phyloP scores from a whole-genome alignment of 2,329 filamentous ascomycete genomes.

The Penicillium janthinellum region DNA sequence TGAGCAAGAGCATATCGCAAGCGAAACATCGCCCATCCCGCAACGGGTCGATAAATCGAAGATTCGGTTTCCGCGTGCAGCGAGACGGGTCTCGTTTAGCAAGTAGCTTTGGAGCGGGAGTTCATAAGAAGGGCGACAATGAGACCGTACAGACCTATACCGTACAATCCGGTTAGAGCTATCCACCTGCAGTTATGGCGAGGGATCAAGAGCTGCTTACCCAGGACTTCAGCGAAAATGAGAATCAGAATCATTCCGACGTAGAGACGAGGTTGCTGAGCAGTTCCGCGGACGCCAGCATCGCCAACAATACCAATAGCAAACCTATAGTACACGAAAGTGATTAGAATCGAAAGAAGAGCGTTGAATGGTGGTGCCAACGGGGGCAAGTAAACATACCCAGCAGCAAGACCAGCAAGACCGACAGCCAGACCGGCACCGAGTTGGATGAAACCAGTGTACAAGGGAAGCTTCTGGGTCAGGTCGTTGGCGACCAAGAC shows the following conservation, averaged over 20 bases:
- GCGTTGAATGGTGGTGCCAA: background rate
- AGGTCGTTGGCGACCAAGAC: slow-evolving; percentile 83
- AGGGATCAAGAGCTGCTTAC: slow-evolving; percentile 53
- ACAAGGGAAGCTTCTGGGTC: slow-evolving; percentile 70
- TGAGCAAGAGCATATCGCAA: slow-evolving; percentile 10
- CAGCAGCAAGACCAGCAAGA: slow-evolving; percentile 79
- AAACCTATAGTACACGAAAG: slow-evolving; percentile 54
- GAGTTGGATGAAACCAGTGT: slow-evolving; percentile 82
- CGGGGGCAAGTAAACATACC: slow-evolving; percentile 39
- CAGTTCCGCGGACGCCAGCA: slow-evolving; percentile 55
- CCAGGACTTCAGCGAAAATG: slow-evolving; percentile 99
- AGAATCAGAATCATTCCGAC: slow-evolving; percentile 99
- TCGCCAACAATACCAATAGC: slow-evolving; percentile 80
- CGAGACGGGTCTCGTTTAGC: slow-evolving; percentile 48
- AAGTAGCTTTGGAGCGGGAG: slow-evolving; percentile 76
- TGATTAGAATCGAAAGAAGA: slow-evolving; percentile 14
- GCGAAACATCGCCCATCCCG: slow-evolving; percentile 4
- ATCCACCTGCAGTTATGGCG: slow-evolving; percentile 21
- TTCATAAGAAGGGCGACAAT: slow-evolving; percentile 99
- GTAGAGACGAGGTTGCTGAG: slow-evolving; percentile 66
- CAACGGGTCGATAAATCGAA: slow-evolving; percentile 14
- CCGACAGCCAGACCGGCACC: slow-evolving; percentile 81
- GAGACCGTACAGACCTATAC: slow-evolving; percentile 90
- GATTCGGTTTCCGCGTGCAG: slow-evolving; percentile 13
- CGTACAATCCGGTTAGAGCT: slow-evolving; percentile 28